Conservation (phyloP, 2,329 filamentous ascomycete species). For the Diaporthe sp. region DNA sequence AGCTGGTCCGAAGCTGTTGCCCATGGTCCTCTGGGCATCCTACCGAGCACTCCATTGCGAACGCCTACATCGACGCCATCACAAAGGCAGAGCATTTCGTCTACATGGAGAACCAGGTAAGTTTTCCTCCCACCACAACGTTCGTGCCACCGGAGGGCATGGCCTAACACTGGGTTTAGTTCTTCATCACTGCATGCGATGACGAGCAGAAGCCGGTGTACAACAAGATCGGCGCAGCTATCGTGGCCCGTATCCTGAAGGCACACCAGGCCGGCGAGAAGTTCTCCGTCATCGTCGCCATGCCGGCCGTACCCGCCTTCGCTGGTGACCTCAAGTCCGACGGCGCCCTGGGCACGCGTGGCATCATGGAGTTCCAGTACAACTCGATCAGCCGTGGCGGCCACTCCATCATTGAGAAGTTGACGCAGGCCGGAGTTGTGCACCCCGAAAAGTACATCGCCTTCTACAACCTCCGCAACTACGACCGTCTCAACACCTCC, state of each 20-base stretch:
- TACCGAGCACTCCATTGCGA: slow-evolving; percentile 83
- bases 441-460: slow-evolving; percentile 80
- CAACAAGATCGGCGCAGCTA: slow-evolving; percentile 83
- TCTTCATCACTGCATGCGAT: slow-evolving; percentile 87
- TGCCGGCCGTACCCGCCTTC: slow-evolving; percentile 85
- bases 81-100: slow-evolving; percentile 77
- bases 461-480: slow-evolving; percentile 88
- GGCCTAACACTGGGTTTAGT: slow-evolving; percentile 58
- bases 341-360: slow-evolving; percentile 80
- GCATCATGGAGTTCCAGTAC: slow-evolving; percentile 92
- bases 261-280: slow-evolving; percentile 74
- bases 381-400: slow-evolving; percentile 82
- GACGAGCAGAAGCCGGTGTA: slow-evolving; percentile 78
- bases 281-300: slow-evolving; percentile 82
- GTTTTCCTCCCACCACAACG: not conserved
- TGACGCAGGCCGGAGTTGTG: slow-evolving; percentile 73
- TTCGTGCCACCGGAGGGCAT: no score
- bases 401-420: slow-evolving; percentile 80
- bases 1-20: slow-evolving; percentile 59
- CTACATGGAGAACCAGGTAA: slow-evolving; percentile 81
- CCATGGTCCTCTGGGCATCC: slow-evolving; percentile 66
- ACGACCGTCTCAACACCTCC: slow-evolving; percentile 84
- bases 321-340: slow-evolving; percentile 83
- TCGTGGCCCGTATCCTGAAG: slow-evolving; percentile 81
- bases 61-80: slow-evolving; percentile 84